Evolutionary conservation across 192 early-diverging fungal species (phyloP).

Genomic region (Diversispora epigaea): DNA sequence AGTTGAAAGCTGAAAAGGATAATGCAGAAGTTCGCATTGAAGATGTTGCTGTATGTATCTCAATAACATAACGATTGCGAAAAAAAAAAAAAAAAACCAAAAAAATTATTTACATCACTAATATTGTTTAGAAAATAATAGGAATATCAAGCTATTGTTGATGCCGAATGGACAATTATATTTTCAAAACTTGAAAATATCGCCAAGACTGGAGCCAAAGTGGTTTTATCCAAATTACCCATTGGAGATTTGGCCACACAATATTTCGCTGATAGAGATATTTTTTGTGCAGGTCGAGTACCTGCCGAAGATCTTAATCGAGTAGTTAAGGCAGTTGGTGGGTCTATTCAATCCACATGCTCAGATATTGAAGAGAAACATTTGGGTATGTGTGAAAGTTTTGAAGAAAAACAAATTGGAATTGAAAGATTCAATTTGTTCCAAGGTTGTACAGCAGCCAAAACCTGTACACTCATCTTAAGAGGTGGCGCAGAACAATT

Average conservation of each 20-base stretch:
- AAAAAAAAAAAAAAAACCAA: too few relatives aligned
- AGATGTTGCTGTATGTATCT: slow-evolving; percentile 20
- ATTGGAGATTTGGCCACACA: slow-evolving; percentile 99
- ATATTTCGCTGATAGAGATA: slow-evolving; percentile 99
- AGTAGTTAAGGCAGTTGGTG: slow-evolving; percentile 93
- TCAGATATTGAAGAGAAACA: slow-evolving; percentile 79
- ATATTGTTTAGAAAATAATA: slow-evolving; percentile 34
- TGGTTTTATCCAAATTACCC: slow-evolving; percentile 95
- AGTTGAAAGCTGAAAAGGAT: slow-evolving; percentile 98
- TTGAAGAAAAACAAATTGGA: slow-evolving; percentile 97
- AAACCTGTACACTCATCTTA: slow-evolving; percentile 94
- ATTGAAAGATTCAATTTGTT: slow-evolving; percentile 97
- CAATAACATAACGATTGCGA: too few relatives aligned
- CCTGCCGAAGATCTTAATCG: slow-evolving; percentile 89
- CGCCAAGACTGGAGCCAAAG: slow-evolving; percentile 91
- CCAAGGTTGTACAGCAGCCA: slow-evolving; percentile 87
- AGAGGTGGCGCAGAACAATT: slow-evolving; percentile 99
- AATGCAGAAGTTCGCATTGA: slow-evolving; percentile 91
- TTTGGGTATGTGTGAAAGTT: slow-evolving; percentile 84
- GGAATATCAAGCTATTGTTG: slow-evolving; percentile 99
- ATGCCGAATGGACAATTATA: slow-evolving; percentile 99
- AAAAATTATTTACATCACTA: not conserved
- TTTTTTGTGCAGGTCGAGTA: slow-evolving; percentile 99
- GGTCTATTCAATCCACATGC: slow-evolving; percentile 87
- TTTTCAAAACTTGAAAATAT: slow-evolving; percentile 98